These are phyloP conservation scores for Diaporthe destruens DNA, from an alignment of 2,329 filamentous ascomycete species.

Conservation along the genomic window DNA sequence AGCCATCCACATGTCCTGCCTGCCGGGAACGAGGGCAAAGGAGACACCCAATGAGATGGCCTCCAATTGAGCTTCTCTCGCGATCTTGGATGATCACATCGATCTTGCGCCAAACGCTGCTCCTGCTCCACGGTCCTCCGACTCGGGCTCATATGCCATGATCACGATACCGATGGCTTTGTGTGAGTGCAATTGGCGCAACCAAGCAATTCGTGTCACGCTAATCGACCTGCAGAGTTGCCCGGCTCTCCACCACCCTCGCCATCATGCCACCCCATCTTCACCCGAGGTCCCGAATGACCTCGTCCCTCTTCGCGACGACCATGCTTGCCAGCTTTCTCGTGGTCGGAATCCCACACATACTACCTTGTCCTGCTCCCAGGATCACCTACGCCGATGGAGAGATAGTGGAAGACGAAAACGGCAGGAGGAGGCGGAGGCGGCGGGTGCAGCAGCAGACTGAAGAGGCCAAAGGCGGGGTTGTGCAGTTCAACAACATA, in stretches of 20 bases:
- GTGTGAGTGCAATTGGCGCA: conserved; percentile 10
- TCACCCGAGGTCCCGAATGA: conserved; percentile 93
- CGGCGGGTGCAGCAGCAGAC: conserved; percentile 51
- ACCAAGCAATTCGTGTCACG: background rate
- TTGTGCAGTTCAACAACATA: conserved; percentile 61
- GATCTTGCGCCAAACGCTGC: background rate
- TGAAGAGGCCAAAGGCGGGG: conserved; percentile 41
- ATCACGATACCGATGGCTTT: conserved; percentile 5
- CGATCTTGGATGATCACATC: conserved; percentile 18
- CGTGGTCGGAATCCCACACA: conserved; percentile 89
- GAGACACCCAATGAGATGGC: conserved; percentile 34
- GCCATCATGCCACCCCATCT: conserved; percentile 84
- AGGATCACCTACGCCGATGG: conserved; percentile 81
- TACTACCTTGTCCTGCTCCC: conserved; percentile 91
- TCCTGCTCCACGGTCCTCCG: background rate
- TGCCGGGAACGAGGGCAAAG: conserved; percentile 20
- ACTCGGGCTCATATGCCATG: background rate
- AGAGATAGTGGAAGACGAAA: conserved; percentile 59
- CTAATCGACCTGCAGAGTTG: conserved; percentile 9
- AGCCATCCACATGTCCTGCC: background rate
- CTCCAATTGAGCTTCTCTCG: conserved; percentile 33
- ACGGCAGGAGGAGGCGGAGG: conserved; percentile 60
- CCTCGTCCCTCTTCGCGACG: conserved; percentile 93
- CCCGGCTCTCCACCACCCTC: conserved; percentile 6
- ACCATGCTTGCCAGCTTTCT: conserved; percentile 91